A percentile compares a stretch with the other conserved stretches of the same genome.
Evolutionary conservation across 164 flowering plant species (phyloP).

Genomic region (Annona squamosa): DNA sequence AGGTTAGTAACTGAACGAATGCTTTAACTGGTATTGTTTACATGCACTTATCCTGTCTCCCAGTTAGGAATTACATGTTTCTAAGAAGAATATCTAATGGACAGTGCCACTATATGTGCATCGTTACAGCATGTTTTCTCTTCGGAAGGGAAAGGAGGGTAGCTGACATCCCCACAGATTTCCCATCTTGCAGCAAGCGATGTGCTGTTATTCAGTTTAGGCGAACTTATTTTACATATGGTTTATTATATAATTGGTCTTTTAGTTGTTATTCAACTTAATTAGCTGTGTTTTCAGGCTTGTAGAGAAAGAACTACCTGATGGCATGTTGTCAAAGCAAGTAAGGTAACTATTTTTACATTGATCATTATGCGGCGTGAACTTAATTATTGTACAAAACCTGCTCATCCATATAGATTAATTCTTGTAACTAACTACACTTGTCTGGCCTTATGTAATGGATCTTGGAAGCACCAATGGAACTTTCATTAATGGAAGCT

Average conservation of each 20-base stretch:
- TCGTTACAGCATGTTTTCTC: slow-evolving; percentile 88
- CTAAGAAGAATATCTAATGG: slow-evolving; percentile 12
- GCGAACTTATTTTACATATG: slow-evolving; percentile 22
- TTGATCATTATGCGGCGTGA: neutral
- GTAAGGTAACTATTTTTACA: slow-evolving; percentile 43
- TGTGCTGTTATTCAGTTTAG: slow-evolving; percentile 90
- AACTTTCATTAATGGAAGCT: slow-evolving; percentile 84
- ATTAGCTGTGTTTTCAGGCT: slow-evolving; percentile 40
- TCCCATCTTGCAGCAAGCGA: slow-evolving; percentile 99
- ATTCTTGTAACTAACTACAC: slow-evolving; percentile 10
- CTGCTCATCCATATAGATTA: neutral
- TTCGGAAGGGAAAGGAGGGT: slow-evolving; percentile 97
- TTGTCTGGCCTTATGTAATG: slow-evolving; percentile 78
- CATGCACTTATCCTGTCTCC: neutral
- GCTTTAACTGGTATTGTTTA: neutral
- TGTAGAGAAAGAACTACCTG: slow-evolving; percentile 78
- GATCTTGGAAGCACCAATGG: slow-evolving; percentile 99
- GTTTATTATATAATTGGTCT: neutral
- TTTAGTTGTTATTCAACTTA: neutral
- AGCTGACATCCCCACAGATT: slow-evolving; percentile 94
- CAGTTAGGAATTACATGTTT: neutral
- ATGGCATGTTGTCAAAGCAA: slow-evolving; percentile 66
- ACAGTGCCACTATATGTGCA: slow-evolving; percentile 91
- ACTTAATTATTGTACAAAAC: neutral
- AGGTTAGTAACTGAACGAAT: neutral